Percentiles rank a stretch among this genome's conserved stretches.
These are phyloP conservation scores for Salix udensis DNA, from an alignment of 345 rosid species.

Conservation along the genomic window DNA sequence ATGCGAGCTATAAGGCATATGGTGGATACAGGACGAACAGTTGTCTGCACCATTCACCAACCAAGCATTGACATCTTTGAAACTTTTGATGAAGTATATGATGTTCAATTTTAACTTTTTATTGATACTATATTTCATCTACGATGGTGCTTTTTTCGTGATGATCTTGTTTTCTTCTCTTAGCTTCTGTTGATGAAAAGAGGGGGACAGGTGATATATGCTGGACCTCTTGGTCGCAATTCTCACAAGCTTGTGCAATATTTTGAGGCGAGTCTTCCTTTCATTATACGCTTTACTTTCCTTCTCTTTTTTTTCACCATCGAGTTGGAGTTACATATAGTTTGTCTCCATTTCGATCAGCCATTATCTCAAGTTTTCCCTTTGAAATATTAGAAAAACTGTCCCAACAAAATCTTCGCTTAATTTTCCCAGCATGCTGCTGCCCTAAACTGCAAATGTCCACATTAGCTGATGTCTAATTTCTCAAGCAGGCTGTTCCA, in stretches of 20 bases:
- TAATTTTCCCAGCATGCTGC: no score
- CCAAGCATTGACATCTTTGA: conserved; percentile 87
- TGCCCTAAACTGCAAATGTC: no score
- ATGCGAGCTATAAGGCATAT: conserved; percentile 80
- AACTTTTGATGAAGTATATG: conserved; percentile 70
- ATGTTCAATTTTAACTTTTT: not conserved
- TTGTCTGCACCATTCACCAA: conserved; percentile 87
- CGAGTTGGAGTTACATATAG: no score
- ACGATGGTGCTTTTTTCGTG: not conserved
- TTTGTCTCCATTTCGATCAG: no score
- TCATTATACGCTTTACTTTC: no score
- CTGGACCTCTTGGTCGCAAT: conserved; percentile 9
- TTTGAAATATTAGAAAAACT: not conserved
- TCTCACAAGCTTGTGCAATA: conserved; percentile 16
- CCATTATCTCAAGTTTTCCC: not conserved
- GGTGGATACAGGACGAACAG: conserved; percentile 80
- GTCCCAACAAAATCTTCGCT: no score
- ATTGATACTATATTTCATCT: no score
- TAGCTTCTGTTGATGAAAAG: conserved; percentile 23
- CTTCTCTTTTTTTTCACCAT: no score
- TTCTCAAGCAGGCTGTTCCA: conserved; percentile 3
- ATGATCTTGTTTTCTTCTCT: not conserved
- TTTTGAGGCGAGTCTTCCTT: conserved; percentile 10
- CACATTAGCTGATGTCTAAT: not conserved
- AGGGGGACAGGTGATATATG: conserved; percentile 19